Evolutionary conservation across 176 grass and related monocot genomes (phyloP).

Genomic region (barley (Hordeum vulgare)): MorexV3_pseudomolecules_assembly NC_058524.1:131651800-131652299

Average conservation of each 20-base stretch:
- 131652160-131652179: constrained; percentile 67
- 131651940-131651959: background rate
- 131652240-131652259: constrained; percentile 71
- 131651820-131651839: background rate
- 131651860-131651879: background rate
- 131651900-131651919: background rate
- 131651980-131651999: background rate
- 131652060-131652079: background rate
- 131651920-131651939: background rate
- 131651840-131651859: background rate
- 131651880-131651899: background rate
- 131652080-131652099: too few species aligned
- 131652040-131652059: background rate
- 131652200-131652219: constrained; percentile 46
- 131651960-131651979: background rate
- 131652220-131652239: constrained; percentile 82
- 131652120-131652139: background rate
- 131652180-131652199: constrained; percentile 38
- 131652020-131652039: background rate
- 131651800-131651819: background rate
- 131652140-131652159: constrained; percentile 59
- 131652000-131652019: background rate
- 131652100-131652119: background rate
- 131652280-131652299: constrained; percentile 55
- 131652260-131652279: constrained; percentile 53